Base-by-base conservation (phyloP, 108 stramenopile genomes). In the Schizochytrium sp. region DNA sequence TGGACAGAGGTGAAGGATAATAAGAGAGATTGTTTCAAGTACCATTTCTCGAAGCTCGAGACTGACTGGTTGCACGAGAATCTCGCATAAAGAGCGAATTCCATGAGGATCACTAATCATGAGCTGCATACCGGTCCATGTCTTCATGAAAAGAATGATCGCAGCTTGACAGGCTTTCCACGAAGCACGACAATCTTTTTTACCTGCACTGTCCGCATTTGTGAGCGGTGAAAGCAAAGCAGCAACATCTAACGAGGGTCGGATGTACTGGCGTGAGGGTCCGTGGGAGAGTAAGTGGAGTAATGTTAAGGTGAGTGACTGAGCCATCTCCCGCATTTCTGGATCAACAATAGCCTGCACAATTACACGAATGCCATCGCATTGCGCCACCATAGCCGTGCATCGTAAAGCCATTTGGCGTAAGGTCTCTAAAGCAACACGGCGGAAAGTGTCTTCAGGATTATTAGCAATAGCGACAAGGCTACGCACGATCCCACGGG, bases 191-290 rank as follows among this genome's bases (percentile, higher is more conserved):
- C 76, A 55, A 38, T 83, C 47, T 38, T 49, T 28, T 53, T 49
- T 49, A 5, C 53, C 76, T 5, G n/a, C 53, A n/a, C 50, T 55
- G 50, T 83, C 76, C 50, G 76, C 47, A 40, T 83, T 55, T 17
- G 76, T 83, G 76, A 83, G 53, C 5, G 76, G 76, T n/a, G 76
- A 83, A 3, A 83, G 76, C n/a, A 83, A 40, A n/a, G 76, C 76
- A 40, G 45, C 47, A 28, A 83, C 28, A 53, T 83, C 76, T 5
- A 83, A 53, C 5, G 28, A 7, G 45, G 76, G 50, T 17, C 76
- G 47, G 3, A 83, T 55, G 76, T 40, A 83, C 50, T 55, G 76
- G 15, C 76, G 76, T 5, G 76, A 55, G 45, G 45, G 2, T 17
- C 53, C 15, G 50, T 83, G 76, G 17, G 17, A 38, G 53, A 83